phyloP scores from a whole-genome alignment of 2,329 filamentous ascomycete genomes.

The Pyrenochaeta sp. region DNA sequence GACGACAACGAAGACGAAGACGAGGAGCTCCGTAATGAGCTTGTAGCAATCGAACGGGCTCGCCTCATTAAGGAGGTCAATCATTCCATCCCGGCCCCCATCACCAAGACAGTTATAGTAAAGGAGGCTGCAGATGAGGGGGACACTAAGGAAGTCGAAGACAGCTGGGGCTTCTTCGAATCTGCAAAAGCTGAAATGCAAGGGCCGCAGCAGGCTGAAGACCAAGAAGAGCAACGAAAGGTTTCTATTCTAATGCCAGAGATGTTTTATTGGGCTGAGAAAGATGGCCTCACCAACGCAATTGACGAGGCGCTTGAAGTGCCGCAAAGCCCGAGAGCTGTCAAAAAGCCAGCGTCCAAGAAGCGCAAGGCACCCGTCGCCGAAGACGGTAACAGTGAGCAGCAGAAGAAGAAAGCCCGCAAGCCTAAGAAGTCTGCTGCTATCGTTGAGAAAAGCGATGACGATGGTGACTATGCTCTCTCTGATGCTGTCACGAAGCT shows the following conservation, averaged over 20 bases:
- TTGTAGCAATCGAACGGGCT: background rate
- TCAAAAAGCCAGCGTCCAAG: background rate
- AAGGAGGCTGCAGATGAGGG: background rate
- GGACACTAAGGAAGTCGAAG: background rate
- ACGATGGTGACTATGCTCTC: conserved; percentile 4
- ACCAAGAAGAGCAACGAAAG: background rate
- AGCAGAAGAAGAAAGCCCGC: background rate
- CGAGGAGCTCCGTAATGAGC: background rate
- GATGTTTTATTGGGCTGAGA: background rate
- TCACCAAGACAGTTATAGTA: background rate
- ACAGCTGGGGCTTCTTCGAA: background rate
- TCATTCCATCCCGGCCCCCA: background rate
- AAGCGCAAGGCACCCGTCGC: background rate
- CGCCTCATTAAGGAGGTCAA: background rate
- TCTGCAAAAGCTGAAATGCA: background rate
- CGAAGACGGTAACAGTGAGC: background rate
- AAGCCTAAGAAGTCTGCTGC: conserved; percentile 1
- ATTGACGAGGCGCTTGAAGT: background rate
- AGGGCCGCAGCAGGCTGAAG: background rate
- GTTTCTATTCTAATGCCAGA: background rate
- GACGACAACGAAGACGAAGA: background rate
- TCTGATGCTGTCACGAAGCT: background rate
- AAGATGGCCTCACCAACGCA: background rate
- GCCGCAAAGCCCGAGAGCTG: background rate
- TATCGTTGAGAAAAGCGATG: conserved; percentile 5